Evolutionary conservation across 129 eudicot genomes (phyloP).

Genomic region (Pulicaria dysenterica): DNA sequence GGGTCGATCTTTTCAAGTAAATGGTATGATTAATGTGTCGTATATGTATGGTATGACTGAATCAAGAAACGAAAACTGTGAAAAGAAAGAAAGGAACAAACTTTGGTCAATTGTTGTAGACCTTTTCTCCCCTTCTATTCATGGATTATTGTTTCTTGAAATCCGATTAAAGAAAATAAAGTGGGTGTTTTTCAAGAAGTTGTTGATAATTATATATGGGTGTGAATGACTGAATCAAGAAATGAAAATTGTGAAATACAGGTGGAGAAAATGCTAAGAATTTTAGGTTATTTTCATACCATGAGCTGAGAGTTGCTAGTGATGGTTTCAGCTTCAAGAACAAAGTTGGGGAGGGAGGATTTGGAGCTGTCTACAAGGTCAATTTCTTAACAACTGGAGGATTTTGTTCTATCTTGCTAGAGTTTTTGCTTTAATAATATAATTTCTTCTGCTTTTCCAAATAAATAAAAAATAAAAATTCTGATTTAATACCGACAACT

Average conservation of each 20-base stretch:
- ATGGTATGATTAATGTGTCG: conserved; percentile 6
- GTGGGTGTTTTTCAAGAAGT: conserved; percentile 4
- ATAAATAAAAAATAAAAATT: not conserved
- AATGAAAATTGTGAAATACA: conserved; percentile 38
- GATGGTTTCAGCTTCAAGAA: conserved; percentile 52
- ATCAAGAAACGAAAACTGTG: conserved; percentile 6
- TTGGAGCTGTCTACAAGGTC: conserved; percentile 78
- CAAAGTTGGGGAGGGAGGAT: conserved; percentile 77
- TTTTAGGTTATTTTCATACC: conserved; percentile 59
- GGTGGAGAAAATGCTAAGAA: conserved; percentile 41
- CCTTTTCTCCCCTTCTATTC: not conserved
- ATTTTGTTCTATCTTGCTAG: too few species aligned
- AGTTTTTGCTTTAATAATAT: too few species aligned
- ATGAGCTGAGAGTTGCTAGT: conserved; percentile 61
- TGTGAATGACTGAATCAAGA: conserved; percentile 14
- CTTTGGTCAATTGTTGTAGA: not conserved
- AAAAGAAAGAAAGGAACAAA: not conserved
- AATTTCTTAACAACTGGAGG: not conserved
- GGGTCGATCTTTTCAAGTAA: not conserved
- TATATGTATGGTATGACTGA: conserved; percentile 9
- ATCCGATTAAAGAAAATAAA: not conserved
- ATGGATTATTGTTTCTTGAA: conserved; percentile 24
- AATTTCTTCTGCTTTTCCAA: not conserved
- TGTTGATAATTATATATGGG: conserved; percentile 7
- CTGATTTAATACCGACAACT: not conserved